Percentiles rank a stretch among this genome's conserved stretches.
Evolutionary conservation across 768 basidiomycete genomes (phyloP).

Genomic region (Lactarius deliciosus): DNA sequence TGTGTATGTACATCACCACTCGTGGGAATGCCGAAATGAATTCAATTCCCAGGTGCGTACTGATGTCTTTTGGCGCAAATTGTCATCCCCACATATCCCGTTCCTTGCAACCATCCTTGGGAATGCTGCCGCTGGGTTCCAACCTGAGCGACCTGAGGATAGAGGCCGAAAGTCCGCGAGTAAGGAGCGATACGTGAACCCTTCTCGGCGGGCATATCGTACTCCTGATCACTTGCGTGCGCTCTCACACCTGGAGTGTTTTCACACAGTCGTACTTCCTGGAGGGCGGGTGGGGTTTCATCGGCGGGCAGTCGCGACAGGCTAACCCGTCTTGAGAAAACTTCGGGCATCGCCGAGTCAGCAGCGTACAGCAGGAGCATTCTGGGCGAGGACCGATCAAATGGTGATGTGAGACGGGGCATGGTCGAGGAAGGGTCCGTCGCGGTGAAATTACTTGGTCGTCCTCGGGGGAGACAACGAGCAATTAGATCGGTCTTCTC

Average conservation of each 20-base stretch:
- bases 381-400: neutral
- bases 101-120: neutral
- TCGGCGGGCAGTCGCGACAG: neutral
- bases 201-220: neutral
- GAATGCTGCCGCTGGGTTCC: conserved; percentile 5
- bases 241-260: neutral
- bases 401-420: neutral
- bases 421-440: conserved; percentile 31
- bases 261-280: neutral
- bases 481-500: neutral
- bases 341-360: neutral
- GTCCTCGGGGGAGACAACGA: neutral
- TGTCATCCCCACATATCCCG: neutral
- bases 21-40: neutral
- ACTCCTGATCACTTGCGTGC: neutral
- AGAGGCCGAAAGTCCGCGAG: conserved; percentile 11
- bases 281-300: neutral
- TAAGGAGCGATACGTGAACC: conserved; percentile 2
- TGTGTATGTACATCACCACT: neutral
- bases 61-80: neutral
- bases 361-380: neutral
- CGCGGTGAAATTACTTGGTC: neutral
- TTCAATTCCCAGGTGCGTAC: neutral
- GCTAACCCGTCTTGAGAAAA: neutral
- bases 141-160: neutral